phyloP scores from a whole-genome alignment of 768 basidiomycete species.

The Amanita thiersii region DNA sequence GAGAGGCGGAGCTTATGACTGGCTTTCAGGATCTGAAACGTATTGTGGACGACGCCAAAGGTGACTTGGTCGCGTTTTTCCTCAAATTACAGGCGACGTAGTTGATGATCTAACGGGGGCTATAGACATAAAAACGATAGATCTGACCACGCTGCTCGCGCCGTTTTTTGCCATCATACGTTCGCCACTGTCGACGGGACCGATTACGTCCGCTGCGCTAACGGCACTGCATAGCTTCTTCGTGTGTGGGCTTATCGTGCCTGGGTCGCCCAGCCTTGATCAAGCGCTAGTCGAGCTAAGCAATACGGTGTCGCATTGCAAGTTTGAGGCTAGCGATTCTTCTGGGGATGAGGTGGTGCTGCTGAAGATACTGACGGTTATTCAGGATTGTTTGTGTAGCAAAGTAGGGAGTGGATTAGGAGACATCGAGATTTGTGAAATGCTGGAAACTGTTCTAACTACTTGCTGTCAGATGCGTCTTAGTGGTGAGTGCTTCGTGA shows the following conservation, averaged over 20 bases:
- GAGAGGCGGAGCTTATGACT: constrained; percentile 80
- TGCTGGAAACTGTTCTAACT: constrained; percentile 94
- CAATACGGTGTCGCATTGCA: constrained; percentile 88
- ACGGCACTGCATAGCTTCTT: constrained; percentile 86
- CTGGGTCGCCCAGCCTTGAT: constrained; percentile 48
- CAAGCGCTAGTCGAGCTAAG: constrained; percentile 75
- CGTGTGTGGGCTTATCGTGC: constrained; percentile 61
- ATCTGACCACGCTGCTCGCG: constrained; percentile 56
- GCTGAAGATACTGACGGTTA: constrained; percentile 84
- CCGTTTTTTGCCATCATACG: constrained; percentile 94
- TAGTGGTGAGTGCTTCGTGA: constrained; percentile 64
- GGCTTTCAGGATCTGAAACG: constrained; percentile 86
- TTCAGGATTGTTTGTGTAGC: constrained; percentile 73
- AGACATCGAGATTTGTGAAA: constrained; percentile 94
- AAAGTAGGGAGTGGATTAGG: constrained; percentile 65
- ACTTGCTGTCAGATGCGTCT: constrained; percentile 96
- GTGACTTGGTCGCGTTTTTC: constrained; percentile 28
- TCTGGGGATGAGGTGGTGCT: constrained; percentile 97
- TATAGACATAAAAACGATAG: constrained; percentile 50
- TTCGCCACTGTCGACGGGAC: constrained; percentile 91
- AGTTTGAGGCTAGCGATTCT: constrained; percentile 95
- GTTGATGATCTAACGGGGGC: constrained; percentile 6
- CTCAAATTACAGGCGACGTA: not conserved
- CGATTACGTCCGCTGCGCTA: constrained; percentile 93
- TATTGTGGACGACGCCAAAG: constrained; percentile 58